Evolutionary conservation across 73 alveolate genomes (phyloP), one percentile per base, ranked within the genome.

Genomic region (Diophrys sp.): DNA sequence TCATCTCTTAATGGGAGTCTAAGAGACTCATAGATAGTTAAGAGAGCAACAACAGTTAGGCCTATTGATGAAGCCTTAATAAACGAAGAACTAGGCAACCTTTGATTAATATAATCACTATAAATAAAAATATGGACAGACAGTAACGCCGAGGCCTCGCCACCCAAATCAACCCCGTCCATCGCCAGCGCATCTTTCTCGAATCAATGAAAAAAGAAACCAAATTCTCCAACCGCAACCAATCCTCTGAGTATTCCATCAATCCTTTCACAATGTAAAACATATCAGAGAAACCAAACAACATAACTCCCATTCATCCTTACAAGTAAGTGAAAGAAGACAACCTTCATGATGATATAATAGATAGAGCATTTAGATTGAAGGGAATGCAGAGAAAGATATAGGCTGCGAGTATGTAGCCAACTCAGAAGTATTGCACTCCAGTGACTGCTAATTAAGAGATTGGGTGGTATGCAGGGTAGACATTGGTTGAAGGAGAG

Each of bases 331-430:
- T 68, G 44, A 67, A 55, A 18, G 57, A 33, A 0, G 87, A 29
- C 33, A 26, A 73, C 34, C 70, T 71, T 0, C 54, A 70, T 24
- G 92, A 84, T 71, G 92, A 84, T 56, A 78, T 81, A 23, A 82
- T 84, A 0, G 92, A 78, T 54, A 33, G 92, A 54, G 92, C 92
- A 1, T 84, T 84, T 57, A 77, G 85, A 31, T 44, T 84, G 30
- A 85, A 84, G 44, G 87, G 87, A 0, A 78, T 84, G 92, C 23
- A 82, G 14, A 69, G 92, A 56, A 78, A 84, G 57, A 84, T 84
- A 1, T 75, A 84, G 54, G 67, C 92, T n/a, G 77, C 79, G 14
- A 83, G 88, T 0, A 27, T 84, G 80, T 66, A 67, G 56, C 92
- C 92, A 23, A 69, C 84, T 56, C 72, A 84, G 71, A 84, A 84